phyloP scores from a whole-genome alignment of 2,329 filamentous ascomycete species.

The Sporothrix phasma region DNA sequence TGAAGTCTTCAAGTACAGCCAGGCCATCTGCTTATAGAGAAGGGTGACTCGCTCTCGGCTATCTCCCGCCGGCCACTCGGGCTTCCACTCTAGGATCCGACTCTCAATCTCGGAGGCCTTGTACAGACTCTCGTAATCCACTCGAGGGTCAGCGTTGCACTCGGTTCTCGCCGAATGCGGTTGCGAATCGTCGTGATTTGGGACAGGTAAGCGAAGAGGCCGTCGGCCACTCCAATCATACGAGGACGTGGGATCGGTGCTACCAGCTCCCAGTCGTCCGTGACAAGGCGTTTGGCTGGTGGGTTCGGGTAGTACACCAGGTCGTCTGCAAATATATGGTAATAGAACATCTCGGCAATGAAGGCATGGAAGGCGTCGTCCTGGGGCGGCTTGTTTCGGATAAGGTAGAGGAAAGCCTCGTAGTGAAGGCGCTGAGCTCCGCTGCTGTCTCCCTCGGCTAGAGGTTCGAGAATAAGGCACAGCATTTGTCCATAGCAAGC shows the following conservation, averaged over 20 bases:
- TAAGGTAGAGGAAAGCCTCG: slow-evolving; percentile 61
- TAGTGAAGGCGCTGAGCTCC: slow-evolving; percentile 76
- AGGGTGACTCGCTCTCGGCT: slow-evolving; percentile 45
- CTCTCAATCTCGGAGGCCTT: slow-evolving; percentile 67
- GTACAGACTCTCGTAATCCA: slow-evolving; percentile 64
- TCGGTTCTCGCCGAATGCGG: slow-evolving; percentile 59
- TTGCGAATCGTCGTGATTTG: slow-evolving; percentile 71
- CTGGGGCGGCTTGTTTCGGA: slow-evolving; percentile 50
- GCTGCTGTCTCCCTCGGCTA: slow-evolving; percentile 44
- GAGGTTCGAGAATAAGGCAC: slow-evolving; percentile 48
- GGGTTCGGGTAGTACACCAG: slow-evolving; percentile 41
- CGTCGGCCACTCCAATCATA: slow-evolving; percentile 74
- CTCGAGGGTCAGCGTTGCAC: slow-evolving; percentile 51
- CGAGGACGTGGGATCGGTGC: slow-evolving; percentile 38
- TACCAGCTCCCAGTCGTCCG: slow-evolving; percentile 35
- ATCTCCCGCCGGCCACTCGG: slow-evolving; percentile 48
- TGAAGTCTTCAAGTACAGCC: slow-evolving; percentile 53
- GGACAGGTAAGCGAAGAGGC: slow-evolving; percentile 67
- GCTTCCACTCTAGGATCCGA: slow-evolving; percentile 64
- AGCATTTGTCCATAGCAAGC: slow-evolving; percentile 55
- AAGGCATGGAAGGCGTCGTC: slow-evolving; percentile 56
- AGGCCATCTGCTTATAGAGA: slow-evolving; percentile 57
- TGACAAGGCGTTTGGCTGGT: slow-evolving; percentile 28
- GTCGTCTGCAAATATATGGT: slow-evolving; percentile 61
- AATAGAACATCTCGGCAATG: slow-evolving; percentile 73